phyloP scores from a whole-genome alignment of 768 basidiomycete species.

The Cyclocybe cylindracea region DNA sequence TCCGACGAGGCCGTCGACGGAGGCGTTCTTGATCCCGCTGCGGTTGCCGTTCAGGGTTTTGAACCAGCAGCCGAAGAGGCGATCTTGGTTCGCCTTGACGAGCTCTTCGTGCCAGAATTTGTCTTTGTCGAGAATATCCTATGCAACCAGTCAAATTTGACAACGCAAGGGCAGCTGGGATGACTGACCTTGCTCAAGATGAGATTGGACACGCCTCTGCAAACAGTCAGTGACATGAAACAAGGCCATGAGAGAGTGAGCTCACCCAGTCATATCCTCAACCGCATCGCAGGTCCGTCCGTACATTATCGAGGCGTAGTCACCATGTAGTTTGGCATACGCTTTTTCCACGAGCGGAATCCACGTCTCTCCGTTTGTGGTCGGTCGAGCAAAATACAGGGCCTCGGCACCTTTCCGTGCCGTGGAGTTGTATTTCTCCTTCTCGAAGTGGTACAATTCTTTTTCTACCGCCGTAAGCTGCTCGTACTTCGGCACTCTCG shows the following conservation, averaged over 20 bases:
- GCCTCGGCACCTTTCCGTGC: conserved; percentile 48
- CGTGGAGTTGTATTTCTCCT: conserved; percentile 42
- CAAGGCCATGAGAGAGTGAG: conserved; percentile 13
- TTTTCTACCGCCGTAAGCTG: conserved; percentile 40
- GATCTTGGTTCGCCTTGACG: conserved; percentile 42
- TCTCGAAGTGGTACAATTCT: conserved; percentile 50
- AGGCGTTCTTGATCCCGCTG: conserved; percentile 20
- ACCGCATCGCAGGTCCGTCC: conserved; percentile 51
- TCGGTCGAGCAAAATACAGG: conserved; percentile 50
- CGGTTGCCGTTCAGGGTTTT: conserved; percentile 29
- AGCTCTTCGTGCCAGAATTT: conserved; percentile 54
- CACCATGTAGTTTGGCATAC: conserved; percentile 57
- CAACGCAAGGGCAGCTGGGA: not conserved
- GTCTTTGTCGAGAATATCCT: conserved; percentile 53
- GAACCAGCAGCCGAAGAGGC: conserved; percentile 51
- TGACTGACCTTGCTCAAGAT: conserved; percentile 22
- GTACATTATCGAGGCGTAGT: conserved; percentile 42
- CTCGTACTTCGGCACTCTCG: conserved; percentile 52
- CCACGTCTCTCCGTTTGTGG: conserved; percentile 54
- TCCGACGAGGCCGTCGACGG: conserved; percentile 39
- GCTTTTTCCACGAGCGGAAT: conserved; percentile 60
- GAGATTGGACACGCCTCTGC: conserved; percentile 26
- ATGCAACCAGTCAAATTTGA: not conserved
- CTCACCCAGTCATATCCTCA: conserved; percentile 59
- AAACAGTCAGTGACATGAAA: conserved; percentile 19